phyloP scores from a whole-genome alignment of 139 green algal species.

The Volvox africanus region DNA sequence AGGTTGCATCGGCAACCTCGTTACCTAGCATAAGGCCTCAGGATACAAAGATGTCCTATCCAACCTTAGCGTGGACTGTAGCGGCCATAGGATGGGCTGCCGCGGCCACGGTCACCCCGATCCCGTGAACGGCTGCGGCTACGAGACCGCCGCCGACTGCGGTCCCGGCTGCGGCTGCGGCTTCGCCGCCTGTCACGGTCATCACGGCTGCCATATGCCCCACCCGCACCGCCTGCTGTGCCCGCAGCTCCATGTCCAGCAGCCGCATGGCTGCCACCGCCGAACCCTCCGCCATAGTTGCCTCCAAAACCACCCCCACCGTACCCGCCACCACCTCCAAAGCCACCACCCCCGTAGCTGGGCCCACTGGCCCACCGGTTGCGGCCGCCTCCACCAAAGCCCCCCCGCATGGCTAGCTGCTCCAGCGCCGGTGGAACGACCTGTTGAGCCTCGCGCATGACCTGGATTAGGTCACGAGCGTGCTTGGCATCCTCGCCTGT shows the following conservation, averaged over 20 bases:
- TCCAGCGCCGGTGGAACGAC: slow-evolving; percentile 70
- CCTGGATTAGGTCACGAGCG: slow-evolving; percentile 75
- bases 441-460: slow-evolving; percentile 78
- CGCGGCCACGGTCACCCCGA: slow-evolving; percentile 15
- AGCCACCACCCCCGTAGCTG: slow-evolving; percentile 50
- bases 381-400: slow-evolving; percentile 53
- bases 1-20: no score
- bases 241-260: slow-evolving; percentile 33
- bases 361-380: slow-evolving; percentile 57
- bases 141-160: slow-evolving; percentile 15
- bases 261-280: slow-evolving; percentile 57
- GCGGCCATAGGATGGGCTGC: slow-evolving; percentile 58
- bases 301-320: slow-evolving; percentile 50
- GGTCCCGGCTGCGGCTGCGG: slow-evolving; percentile 40
- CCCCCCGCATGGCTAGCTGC: slow-evolving; percentile 59
- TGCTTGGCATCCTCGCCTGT: slow-evolving; percentile 77
- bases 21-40: no score
- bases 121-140: slow-evolving; percentile 14
- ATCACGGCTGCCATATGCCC: not conserved
- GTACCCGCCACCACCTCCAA: slow-evolving; percentile 42
- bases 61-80: slow-evolving; percentile 22
- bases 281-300: slow-evolving; percentile 51
- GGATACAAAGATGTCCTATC: not conserved
- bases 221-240: not conserved
- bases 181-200: slow-evolving; percentile 22